These are phyloP conservation scores for Solanum tarijense DNA, from an alignment of 257 asterid genomes.

Conservation along the genomic window DNA sequence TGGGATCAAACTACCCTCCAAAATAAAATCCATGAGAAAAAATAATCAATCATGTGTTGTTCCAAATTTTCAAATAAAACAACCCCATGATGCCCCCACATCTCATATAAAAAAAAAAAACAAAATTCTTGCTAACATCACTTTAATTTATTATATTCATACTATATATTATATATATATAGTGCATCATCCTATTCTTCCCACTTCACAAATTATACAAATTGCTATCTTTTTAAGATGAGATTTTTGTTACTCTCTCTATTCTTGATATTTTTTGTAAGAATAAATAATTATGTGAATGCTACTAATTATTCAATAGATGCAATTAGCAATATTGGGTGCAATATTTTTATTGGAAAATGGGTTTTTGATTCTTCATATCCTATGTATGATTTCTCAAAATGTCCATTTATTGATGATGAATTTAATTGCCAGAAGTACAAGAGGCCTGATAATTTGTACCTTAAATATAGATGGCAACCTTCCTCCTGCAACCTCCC, in stretches of 20 bases:
- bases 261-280: conserved; percentile 18
- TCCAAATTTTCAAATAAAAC: not conserved
- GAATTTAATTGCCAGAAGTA: conserved; percentile 69
- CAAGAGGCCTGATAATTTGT: conserved; percentile 60
- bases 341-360: conserved; percentile 64
- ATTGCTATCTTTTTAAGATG: not conserved
- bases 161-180: not conserved
- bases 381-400: conserved; percentile 67
- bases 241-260: conserved; percentile 15
- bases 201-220: not conserved
- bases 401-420: conserved; percentile 76
- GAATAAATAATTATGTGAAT: conserved; percentile 3
- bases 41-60: not conserved
- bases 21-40: not conserved
- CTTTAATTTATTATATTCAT: not conserved
- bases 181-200: not conserved
- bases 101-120: not conserved
- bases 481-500: conserved; percentile 75
- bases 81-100: not conserved
- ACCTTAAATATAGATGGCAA: conserved; percentile 90
- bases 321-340: conserved; percentile 17
- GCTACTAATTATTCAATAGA: conserved; percentile 13
- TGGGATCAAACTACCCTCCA: not conserved
- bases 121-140: not conserved
- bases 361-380: conserved; percentile 81